Evolutionary conservation across 495 filamentous ascomycete genomes (phyloP), one percentile per base, ranked within the genome.

Genomic region (Achaetomiella virescens): DNA sequence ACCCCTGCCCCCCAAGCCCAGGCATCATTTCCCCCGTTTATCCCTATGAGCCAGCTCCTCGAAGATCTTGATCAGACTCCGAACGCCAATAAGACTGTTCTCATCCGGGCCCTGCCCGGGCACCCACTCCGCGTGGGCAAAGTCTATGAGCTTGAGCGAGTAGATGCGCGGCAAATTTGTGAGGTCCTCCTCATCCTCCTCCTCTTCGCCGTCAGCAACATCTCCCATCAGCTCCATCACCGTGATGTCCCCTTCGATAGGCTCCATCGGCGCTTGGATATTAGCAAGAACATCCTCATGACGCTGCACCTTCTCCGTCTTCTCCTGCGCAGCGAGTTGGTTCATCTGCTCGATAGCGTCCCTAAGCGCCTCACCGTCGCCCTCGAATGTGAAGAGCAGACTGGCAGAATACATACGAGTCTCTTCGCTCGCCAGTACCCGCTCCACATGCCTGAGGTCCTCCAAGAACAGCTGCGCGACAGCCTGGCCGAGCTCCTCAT

Each of bases 361-460:
- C 63, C 81, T 76, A 58, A 93, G 77, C 8, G 84, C 84, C 11
- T 78, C 73, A 20, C 80, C 80, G 65, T 97, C 89, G 14, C 95
- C 93, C 70, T 98, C 93, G 60, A 95, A 97, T 9, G 95, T 85
- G 42, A 97, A 88, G 21, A 98, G 78, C 12, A 97, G 72, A 65
- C 89, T 95, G 0, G 91, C 80, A 2, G 89, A 92, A 69, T 91
- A 97, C 91, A 98, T 97, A 52, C 91, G 80, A 66, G 86, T 92
- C 72, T 97, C 92, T 60, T 88, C 80, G 0, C 70, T 76, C 66
- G 90, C 82, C 11, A 96, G 75, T 0, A 85, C 75, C 21, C 79
- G 66, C 60, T 84, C 79, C 9, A 91, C 77, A 24, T 76, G 78
- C 56, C 70, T 72, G 18, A 97, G 72, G 58, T 95, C 88, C 2